Percentiles rank a stretch among this genome's conserved stretches.
Evolutionary conservation across 139 green algal genomes (phyloP).

Genomic region (Coelastrella sp.): DNA sequence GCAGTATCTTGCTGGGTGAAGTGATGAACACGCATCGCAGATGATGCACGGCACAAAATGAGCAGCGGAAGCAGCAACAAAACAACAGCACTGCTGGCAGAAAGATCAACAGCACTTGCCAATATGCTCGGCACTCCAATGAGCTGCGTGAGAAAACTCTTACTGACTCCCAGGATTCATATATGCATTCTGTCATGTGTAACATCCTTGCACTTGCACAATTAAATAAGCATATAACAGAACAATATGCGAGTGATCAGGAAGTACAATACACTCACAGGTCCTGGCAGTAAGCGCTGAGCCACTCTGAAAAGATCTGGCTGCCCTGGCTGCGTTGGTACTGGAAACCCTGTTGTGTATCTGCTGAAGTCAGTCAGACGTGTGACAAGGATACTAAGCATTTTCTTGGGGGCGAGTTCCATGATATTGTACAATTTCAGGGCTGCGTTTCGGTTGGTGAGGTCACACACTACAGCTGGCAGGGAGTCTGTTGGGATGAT

Average conservation of each 20-base stretch:
- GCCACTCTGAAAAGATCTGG: conserved; percentile 80
- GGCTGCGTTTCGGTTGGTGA: conserved; percentile 74
- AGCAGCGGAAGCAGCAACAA: neutral
- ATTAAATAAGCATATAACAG: too few species aligned
- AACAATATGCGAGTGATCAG: too few species aligned
- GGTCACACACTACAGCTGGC: conserved; percentile 86
- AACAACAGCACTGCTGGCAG: neutral
- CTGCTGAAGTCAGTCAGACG: conserved; percentile 52
- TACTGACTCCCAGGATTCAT: too few species aligned
- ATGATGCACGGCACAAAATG: too few species aligned
- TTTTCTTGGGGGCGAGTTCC: conserved; percentile 78
- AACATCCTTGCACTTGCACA: too few species aligned
- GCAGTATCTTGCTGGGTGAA: too few species aligned
- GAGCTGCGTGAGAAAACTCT: too few species aligned
- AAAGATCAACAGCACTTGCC: neutral
- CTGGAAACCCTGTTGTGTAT: conserved; percentile 82
- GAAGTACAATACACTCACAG: conserved; percentile 55
- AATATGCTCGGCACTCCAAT: neutral
- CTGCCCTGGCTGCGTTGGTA: conserved; percentile 64
- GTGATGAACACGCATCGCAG: too few species aligned
- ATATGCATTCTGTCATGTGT: too few species aligned
- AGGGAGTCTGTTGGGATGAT: conserved; percentile 92
- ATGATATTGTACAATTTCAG: conserved; percentile 79
- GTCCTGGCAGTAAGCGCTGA: conserved; percentile 78
- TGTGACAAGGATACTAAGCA: conserved; percentile 78